phyloP scores from a whole-genome alignment of 768 basidiomycete genomes.

The Lentinula detonsa region DNA sequence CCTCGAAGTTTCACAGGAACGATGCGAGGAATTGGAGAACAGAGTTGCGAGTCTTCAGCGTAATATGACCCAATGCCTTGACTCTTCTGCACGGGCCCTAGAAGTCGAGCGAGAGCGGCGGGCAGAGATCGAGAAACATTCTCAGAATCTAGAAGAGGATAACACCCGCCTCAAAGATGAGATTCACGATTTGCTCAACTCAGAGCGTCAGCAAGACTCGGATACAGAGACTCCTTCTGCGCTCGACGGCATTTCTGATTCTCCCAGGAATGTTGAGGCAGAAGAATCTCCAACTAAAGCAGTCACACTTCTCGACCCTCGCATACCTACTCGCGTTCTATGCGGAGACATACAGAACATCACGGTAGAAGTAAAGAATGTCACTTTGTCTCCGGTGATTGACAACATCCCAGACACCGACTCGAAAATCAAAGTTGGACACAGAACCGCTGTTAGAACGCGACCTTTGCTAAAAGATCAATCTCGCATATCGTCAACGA shows the following conservation, averaged over 20 bases:
- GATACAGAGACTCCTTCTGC: neutral
- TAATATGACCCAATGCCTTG: conserved; percentile 16
- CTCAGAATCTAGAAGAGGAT: conserved; percentile 11
- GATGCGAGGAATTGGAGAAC: conserved; percentile 12
- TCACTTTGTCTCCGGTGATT: neutral
- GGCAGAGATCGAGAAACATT: conserved; percentile 15
- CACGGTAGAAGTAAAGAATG: conserved; percentile 2
- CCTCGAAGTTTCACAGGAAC: conserved; percentile 12
- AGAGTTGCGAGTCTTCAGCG: conserved; percentile 14
- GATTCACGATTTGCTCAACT: conserved; percentile 6
- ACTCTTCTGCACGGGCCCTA: conserved; percentile 18
- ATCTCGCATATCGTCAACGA: conserved; percentile 10
- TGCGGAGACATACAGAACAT: conserved; percentile 6
- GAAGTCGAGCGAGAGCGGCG: conserved; percentile 20
- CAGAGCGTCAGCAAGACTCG: conserved; percentile 5
- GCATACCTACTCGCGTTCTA: neutral
- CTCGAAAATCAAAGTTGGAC: too few species aligned
- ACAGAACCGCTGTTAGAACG: conserved; percentile 5
- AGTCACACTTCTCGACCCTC: neutral
- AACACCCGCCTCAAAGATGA: conserved; percentile 11
- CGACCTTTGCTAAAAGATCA: conserved; percentile 10
- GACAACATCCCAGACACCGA: neutral
- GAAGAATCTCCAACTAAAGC: neutral
- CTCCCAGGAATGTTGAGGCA: neutral
- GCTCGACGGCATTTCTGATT: neutral